Conservation (phyloP, 2,329 filamentous ascomycete species). For the Emergomyces orientalis region DNA sequence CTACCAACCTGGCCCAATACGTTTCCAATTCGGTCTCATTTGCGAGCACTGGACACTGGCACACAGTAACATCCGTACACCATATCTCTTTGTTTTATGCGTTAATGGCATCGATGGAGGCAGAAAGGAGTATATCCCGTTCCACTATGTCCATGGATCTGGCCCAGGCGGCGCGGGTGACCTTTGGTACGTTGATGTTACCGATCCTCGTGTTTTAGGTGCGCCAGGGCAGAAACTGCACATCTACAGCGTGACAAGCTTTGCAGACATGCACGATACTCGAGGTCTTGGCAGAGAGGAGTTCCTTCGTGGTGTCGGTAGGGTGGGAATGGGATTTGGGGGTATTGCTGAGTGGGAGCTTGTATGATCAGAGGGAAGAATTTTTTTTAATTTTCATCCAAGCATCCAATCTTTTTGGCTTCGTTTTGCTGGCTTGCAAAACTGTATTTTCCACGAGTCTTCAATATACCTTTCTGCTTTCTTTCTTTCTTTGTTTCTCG, state of each 20-base stretch:
- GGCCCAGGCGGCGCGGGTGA: conserved; percentile 55
- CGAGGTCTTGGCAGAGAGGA: conserved; percentile 44
- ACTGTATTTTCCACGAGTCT: background rate
- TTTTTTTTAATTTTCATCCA: background rate
- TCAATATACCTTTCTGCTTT: background rate
- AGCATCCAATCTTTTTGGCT: background rate
- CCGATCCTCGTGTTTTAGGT: conserved; percentile 53
- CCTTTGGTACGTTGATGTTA: conserved; percentile 73
- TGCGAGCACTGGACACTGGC: conserved; percentile 79
- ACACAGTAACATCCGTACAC: conserved; percentile 52
- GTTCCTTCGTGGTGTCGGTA: conserved; percentile 41
- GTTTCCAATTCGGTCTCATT: conserved; percentile 70
- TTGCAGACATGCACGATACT: conserved; percentile 42
- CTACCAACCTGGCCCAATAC: conserved; percentile 47
- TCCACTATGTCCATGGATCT: conserved; percentile 44
- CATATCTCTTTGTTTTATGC: conserved; percentile 60
- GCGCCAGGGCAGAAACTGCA: conserved; percentile 58
- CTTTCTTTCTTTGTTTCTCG: no score
- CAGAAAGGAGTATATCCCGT: conserved; percentile 58
- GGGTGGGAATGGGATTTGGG: conserved; percentile 41
- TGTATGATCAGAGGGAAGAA: conserved; percentile 21
- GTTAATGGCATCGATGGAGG: conserved; percentile 58
- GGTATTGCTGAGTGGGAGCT: conserved; percentile 49
- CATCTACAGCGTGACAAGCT: conserved; percentile 52
- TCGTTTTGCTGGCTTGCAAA: background rate